Evolutionary conservation across 441 rosid species (phyloP).

Genomic region (Breynia disticha): DNA sequence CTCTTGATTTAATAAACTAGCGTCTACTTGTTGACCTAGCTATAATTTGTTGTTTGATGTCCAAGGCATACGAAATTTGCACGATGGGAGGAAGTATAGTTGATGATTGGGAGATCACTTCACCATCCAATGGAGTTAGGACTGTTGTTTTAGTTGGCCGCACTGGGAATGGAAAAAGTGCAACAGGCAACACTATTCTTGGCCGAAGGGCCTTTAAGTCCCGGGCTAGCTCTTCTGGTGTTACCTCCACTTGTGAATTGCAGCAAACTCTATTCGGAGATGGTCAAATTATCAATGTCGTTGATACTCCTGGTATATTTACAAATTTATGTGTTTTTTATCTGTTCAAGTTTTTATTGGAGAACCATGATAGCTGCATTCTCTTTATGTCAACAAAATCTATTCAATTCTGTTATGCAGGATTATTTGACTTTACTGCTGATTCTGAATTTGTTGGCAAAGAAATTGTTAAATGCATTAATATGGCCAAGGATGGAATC

Average conservation of each 20-base stretch:
- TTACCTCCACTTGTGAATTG: slow-evolving; percentile 59
- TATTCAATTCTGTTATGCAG: slow-evolving; percentile 21
- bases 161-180: slow-evolving; percentile 88
- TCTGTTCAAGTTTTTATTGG: no score
- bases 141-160: slow-evolving; percentile 78
- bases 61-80: slow-evolving; percentile 12
- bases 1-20: no score
- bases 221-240: slow-evolving; percentile 50
- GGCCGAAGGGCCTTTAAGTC: slow-evolving; percentile 64
- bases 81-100: slow-evolving; percentile 71
- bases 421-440: slow-evolving; percentile 62
- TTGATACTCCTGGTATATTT: slow-evolving; percentile 77
- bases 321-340: background rate
- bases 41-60: background rate
- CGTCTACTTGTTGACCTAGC: no score
- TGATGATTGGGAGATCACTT: slow-evolving; percentile 72
- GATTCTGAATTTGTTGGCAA: slow-evolving; percentile 50
- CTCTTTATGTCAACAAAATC: background rate
- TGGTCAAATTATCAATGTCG: slow-evolving; percentile 60
- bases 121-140: slow-evolving; percentile 32
- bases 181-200: slow-evolving; percentile 80
- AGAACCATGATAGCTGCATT: background rate
- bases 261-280: slow-evolving; percentile 34
- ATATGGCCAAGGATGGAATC: slow-evolving; percentile 76
- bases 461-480: slow-evolving; percentile 71